A percentile compares a stretch with the other conserved stretches of the same genome.
Evolutionary conservation across 768 basidiomycete species (phyloP).

Genomic region (Leccinum boreale): DNA sequence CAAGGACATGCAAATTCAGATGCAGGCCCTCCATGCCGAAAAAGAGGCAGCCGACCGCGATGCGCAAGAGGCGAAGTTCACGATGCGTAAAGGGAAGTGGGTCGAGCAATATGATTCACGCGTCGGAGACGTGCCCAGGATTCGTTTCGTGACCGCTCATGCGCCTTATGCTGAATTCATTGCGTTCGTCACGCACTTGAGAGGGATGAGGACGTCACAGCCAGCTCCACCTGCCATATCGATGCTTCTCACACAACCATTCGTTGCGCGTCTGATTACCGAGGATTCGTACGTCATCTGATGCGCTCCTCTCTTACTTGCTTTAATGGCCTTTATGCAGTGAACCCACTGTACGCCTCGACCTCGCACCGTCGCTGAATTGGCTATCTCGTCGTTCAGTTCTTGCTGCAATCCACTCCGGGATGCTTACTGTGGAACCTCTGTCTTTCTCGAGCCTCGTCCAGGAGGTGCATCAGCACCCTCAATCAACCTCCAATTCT

Average conservation of each 20-base stretch:
- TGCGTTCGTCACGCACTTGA: slow-evolving; percentile 72
- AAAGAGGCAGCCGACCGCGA: slow-evolving; percentile 59
- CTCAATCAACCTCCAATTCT: slow-evolving; percentile 42
- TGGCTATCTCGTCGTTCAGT: slow-evolving; percentile 91
- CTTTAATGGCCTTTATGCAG: slow-evolving; percentile 31
- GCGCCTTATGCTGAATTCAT: slow-evolving; percentile 79
- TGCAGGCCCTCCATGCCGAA: slow-evolving; percentile 71
- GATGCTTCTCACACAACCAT: slow-evolving; percentile 73
- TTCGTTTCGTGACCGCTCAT: slow-evolving; percentile 63
- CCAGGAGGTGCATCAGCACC: slow-evolving; percentile 46
- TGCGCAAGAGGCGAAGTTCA: slow-evolving; percentile 42
- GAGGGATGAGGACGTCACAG: slow-evolving; percentile 59
- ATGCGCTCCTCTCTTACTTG: not conserved
- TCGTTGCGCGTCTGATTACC: slow-evolving; percentile 65
- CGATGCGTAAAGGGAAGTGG: slow-evolving; percentile 72
- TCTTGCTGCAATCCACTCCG: slow-evolving; percentile 77
- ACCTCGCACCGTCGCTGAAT: slow-evolving; percentile 89
- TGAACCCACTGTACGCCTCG: slow-evolving; percentile 89
- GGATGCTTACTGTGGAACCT: slow-evolving; percentile 88
- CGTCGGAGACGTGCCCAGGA: slow-evolving; percentile 26
- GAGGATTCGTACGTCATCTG: slow-evolving; percentile 80
- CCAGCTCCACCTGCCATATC: slow-evolving; percentile 63
- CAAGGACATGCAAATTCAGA: slow-evolving; percentile 76
- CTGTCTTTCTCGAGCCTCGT: slow-evolving; percentile 61
- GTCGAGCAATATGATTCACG: slow-evolving; percentile 38